These are phyloP conservation scores for Kitagawia praeruptora DNA, from an alignment of 129 eudicot species.

Conservation along the genomic window DNA sequence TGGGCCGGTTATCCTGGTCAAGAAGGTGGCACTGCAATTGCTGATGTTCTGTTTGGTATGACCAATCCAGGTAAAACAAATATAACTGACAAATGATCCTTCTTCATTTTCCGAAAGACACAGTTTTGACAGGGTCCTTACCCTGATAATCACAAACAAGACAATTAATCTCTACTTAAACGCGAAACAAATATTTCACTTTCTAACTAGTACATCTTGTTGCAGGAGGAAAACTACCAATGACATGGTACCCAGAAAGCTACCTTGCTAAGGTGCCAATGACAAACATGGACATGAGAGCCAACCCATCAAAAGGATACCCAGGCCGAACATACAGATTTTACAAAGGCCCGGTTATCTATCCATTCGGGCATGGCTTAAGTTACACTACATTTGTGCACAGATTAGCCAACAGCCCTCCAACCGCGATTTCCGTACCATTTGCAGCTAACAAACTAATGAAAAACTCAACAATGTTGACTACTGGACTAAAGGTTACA, in stretches of 20 bases:
- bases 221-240: constrained; percentile 75
- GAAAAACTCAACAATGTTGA: constrained; percentile 31
- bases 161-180: background rate
- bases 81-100: background rate
- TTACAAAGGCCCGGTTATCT: constrained; percentile 79
- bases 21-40: constrained; percentile 86
- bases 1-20: constrained; percentile 99
- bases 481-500: constrained; percentile 44
- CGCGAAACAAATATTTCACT: background rate
- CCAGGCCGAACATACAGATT: constrained; percentile 94
- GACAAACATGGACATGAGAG: constrained; percentile 82
- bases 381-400: constrained; percentile 65
- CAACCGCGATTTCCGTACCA: constrained; percentile 31
- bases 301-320: constrained; percentile 69
- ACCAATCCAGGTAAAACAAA: constrained; percentile 69
- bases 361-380: constrained; percentile 76
- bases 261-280: constrained; percentile 68
- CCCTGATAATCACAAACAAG: background rate
- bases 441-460: constrained; percentile 27
- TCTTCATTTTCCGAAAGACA: background rate
- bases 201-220: background rate
- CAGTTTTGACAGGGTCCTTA: background rate
- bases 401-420: constrained; percentile 48
- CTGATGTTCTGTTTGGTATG: constrained; percentile 69
- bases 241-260: constrained; percentile 94